phyloP scores from a whole-genome alignment of 352 stramenopile genomes.

The Globisporangium acanthophoron region DNA sequence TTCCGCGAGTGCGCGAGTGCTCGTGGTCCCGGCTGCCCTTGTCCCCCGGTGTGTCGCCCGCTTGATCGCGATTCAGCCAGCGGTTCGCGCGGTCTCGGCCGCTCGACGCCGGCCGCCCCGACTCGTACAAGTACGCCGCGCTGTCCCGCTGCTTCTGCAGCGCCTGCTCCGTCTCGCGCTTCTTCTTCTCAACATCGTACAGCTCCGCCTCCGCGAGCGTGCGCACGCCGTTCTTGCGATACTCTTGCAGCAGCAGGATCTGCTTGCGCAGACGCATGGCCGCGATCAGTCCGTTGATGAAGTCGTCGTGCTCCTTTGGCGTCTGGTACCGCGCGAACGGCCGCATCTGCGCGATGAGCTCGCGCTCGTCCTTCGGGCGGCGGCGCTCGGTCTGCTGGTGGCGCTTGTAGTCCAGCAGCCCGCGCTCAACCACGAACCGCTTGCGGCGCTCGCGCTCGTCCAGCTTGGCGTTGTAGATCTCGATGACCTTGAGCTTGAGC shows the following conservation, averaged over 20 bases:
- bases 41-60: conserved; percentile 13
- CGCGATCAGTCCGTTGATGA: conserved; percentile 88
- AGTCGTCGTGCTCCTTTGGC: conserved; percentile 90
- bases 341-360: conserved; percentile 92
- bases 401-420: conserved; percentile 92
- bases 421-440: conserved; percentile 88
- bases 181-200: conserved; percentile 94
- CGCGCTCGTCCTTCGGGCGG: conserved; percentile 92
- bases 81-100: conserved; percentile 61
- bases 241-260: conserved; percentile 95
- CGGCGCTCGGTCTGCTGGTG: conserved; percentile 89
- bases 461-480: conserved; percentile 96
- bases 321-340: conserved; percentile 95
- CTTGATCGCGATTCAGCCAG: conserved; percentile 56
- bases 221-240: conserved; percentile 92
- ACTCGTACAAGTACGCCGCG: conserved; percentile 85
- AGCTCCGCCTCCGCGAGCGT: conserved; percentile 93
- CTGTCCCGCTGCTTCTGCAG: conserved; percentile 86
- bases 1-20: conserved; percentile 12
- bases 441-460: conserved; percentile 91
- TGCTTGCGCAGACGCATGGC: conserved; percentile 93
- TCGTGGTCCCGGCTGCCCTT: conserved; percentile 15
- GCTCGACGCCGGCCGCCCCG: conserved; percentile 40
- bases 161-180: conserved; percentile 88
- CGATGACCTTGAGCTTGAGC: conserved; percentile 95